A percentile compares a stretch with the other conserved stretches of the same genome.
phyloP scores from a whole-genome alignment of 1,284 basidiomycete genomes.

The Blastosporella zonata region DNA sequence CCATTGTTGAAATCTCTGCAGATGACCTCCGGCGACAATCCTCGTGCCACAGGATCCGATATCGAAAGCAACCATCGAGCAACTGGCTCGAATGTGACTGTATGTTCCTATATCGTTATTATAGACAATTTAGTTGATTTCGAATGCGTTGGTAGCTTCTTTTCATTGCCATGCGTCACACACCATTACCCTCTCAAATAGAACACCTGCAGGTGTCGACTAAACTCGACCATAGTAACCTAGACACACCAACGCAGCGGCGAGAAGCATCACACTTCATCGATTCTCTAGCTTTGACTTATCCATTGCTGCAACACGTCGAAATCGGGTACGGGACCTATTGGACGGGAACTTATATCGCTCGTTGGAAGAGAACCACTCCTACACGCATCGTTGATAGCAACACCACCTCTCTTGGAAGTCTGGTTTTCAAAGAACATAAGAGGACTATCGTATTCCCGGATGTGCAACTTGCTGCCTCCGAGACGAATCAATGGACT shows the following conservation, averaged over 20 bases:
- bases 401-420: constrained; percentile 19
- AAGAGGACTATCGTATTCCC: constrained; percentile 25
- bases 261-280: constrained; percentile 23
- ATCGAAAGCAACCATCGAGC: constrained; percentile 15
- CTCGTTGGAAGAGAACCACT: constrained; percentile 14
- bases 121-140: background rate
- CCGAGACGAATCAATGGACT: background rate
- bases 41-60: constrained; percentile 15
- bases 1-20: constrained; percentile 20
- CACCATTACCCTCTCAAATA: constrained; percentile 20
- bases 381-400: constrained; percentile 17
- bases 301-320: constrained; percentile 22
- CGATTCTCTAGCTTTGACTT: constrained; percentile 22
- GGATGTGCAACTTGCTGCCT: constrained; percentile 8
- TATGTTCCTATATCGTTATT: constrained; percentile 11
- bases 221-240: constrained; percentile 22
- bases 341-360: constrained; percentile 27
- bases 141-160: constrained; percentile 19
- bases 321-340: constrained; percentile 30
- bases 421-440: constrained; percentile 25
- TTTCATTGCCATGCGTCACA: constrained; percentile 22
- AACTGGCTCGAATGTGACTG: constrained; percentile 22
- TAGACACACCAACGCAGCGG: constrained; percentile 23
- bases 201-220: constrained; percentile 24
- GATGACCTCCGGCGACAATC: constrained; percentile 25